Evolutionary conservation across 2,329 filamentous ascomycete species (phyloP), one percentile per base, ranked within the genome.

Genomic region (Neospermospora avenae): DNA sequence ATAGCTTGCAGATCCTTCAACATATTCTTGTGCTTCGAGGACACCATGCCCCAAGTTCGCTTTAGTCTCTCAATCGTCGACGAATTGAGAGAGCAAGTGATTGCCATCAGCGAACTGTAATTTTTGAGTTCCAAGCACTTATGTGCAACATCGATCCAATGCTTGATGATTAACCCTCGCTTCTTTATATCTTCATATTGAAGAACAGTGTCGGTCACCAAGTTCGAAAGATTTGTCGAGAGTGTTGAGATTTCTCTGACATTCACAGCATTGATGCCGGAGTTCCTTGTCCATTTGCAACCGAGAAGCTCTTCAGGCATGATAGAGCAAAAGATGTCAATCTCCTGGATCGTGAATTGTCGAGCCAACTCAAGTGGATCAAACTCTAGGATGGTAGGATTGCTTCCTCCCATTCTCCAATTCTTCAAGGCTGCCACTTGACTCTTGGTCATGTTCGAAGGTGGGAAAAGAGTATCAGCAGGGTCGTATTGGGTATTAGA

Each of bases 51-150:
- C 95, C 95, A 99, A 0, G 95, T 99, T 70, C 87, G 89, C 72
- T 89, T 90, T 8, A 99, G 80, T 20, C 95, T 89, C 57, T 86
- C 86, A 67, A 99, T 93, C 69, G 92, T 93, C 16, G 93, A 96
- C 59, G 90, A 93, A 75, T 96, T 96, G 52, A 99, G 77, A 11
- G 90, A 93, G 78, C 93, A 97, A 69, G 96, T 91, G 68, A 99
- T 96, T 7, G 95, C 92, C 92, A 98, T 97, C 11, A 99, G 78
- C 0, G 91, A 91, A 71, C 99, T 93, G 69, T 97, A 99, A 77
- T 99, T 99, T 77, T 95, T 89, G 25, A 98, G 82, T 70, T 95
- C 90, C 5, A 96, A 79, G 66, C 91, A 96, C 69, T 90, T 90
- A 68, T 89, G 83, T 0, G 91, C 91, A 67, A 98, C 87, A 79